Evolutionary conservation across 257 asterid genomes (phyloP).

Genomic region (Leonotis leonurus): DNA sequence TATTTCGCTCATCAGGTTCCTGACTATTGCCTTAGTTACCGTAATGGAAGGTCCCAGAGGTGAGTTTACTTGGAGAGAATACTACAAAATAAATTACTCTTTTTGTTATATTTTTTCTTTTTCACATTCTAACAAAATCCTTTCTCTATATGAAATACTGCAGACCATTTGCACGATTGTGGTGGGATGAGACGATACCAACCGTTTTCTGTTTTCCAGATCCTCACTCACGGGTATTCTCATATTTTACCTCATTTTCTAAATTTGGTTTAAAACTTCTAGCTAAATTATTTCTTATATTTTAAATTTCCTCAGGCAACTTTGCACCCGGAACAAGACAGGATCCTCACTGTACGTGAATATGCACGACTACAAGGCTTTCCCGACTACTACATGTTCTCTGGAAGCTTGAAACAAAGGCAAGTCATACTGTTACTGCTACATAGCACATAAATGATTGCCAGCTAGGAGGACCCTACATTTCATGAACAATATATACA

Average conservation of each 20-base stretch:
- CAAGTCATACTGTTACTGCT: slow-evolving; percentile 8
- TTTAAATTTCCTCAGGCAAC: slow-evolving; percentile 17
- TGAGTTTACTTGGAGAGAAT: slow-evolving; percentile 19
- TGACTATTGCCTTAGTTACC: slow-evolving; percentile 29
- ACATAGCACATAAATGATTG: background rate
- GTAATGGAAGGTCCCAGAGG: slow-evolving; percentile 32
- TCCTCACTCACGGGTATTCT: slow-evolving; percentile 30
- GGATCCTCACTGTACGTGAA: slow-evolving; percentile 42
- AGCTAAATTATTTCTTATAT: background rate
- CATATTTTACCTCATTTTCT: slow-evolving; percentile 8
- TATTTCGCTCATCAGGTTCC: slow-evolving; percentile 35
- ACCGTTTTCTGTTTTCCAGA: slow-evolving; percentile 41
- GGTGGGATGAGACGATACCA: slow-evolving; percentile 55
- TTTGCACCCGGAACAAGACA: slow-evolving; percentile 50
- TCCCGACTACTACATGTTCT: slow-evolving; percentile 43
- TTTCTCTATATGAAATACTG: slow-evolving; percentile 2
- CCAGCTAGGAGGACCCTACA: background rate
- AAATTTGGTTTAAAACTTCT: background rate
- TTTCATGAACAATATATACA: background rate
- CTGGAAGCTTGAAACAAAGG: slow-evolving; percentile 44
- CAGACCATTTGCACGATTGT: slow-evolving; percentile 46
- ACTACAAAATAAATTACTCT: background rate
- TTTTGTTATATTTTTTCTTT: background rate
- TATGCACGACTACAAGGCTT: slow-evolving; percentile 52
- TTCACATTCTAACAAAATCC: background rate